These are phyloP conservation scores for Botrytis squamosa DNA, from an alignment of 2,329 filamentous ascomycete genomes.

Conservation along the genomic window DNA sequence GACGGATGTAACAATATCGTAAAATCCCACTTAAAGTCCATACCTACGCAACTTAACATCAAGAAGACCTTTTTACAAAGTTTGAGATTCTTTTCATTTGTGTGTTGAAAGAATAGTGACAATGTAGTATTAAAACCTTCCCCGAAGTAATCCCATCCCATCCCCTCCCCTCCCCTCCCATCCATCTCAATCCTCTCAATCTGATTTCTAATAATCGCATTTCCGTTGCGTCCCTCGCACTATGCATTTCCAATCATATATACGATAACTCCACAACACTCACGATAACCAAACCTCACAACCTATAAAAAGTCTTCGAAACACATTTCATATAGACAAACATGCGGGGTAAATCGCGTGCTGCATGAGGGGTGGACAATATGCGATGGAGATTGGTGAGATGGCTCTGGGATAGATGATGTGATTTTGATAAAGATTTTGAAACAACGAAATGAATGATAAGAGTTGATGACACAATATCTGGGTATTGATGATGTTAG, in stretches of 20 bases:
- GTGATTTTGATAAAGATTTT: neutral
- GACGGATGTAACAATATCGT: neutral
- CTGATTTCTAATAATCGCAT: neutral
- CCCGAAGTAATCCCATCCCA: neutral
- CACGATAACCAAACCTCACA: neutral
- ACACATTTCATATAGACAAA: neutral
- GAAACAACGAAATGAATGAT: neutral
- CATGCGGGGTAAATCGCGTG: slow-evolving; percentile 12
- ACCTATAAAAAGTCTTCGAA: neutral
- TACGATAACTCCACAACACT: neutral
- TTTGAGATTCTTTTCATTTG: neutral
- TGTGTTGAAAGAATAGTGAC: neutral
- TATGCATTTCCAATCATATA: neutral
- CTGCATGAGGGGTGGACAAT: neutral
- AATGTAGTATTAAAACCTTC: neutral
- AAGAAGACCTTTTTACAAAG: neutral
- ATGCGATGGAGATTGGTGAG: slow-evolving; percentile 1
- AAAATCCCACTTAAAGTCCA: no score
- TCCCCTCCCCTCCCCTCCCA: neutral
- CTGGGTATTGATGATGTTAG: neutral
- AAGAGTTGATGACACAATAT: neutral
- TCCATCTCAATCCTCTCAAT: neutral
- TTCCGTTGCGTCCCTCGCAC: neutral
- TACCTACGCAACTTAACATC: neutral
- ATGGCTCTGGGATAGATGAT: neutral